These are phyloP conservation scores for Solanum boliviense DNA, from an alignment of 257 asterid genomes.

Conservation along the genomic window DNA sequence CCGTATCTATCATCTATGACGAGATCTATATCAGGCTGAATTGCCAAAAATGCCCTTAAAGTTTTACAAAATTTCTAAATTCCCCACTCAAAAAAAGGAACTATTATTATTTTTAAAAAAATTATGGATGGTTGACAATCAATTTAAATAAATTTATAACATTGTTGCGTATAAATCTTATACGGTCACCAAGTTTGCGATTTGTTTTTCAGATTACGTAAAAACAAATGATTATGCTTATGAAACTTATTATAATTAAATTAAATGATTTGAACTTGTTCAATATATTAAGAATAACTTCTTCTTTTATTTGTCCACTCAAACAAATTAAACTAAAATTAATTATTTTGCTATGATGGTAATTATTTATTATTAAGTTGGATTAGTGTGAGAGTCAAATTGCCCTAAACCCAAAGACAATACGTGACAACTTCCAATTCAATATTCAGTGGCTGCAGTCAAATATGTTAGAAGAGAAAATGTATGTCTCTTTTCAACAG, in stretches of 20 bases:
- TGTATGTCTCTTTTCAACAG: background rate
- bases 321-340: background rate
- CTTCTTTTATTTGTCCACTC: background rate
- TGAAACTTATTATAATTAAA: no score
- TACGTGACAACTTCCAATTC: background rate
- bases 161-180: background rate
- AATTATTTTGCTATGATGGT: background rate
- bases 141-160: background rate
- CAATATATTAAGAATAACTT: background rate
- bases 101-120: background rate
- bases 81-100: background rate
- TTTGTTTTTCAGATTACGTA: no score
- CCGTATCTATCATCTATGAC: background rate
- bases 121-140: background rate
- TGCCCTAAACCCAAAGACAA: background rate
- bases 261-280: background rate
- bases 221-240: no score
- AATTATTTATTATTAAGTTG: background rate
- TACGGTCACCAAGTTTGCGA: background rate
- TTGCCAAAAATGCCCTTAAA: background rate
- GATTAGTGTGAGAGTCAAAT: background rate
- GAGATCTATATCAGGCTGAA: background rate
- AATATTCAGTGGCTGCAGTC: background rate
- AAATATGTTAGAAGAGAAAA: background rate
- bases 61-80: background rate